Evolutionary conservation across 306 rosid species (phyloP).

Genomic region (Begonia peltatifolia): DNA sequence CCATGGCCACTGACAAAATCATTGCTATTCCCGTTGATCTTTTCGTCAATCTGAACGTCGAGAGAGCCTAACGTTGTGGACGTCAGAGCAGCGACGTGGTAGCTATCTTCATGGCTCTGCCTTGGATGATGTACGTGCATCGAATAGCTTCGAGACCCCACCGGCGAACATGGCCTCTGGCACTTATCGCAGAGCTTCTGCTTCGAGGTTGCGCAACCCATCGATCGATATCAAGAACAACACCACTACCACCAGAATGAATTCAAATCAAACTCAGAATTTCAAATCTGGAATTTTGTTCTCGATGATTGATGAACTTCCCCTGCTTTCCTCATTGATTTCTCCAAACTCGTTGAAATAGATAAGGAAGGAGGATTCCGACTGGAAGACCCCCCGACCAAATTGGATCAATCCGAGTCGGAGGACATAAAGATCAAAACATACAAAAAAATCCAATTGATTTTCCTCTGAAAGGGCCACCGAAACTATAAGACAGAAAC

Average conservation of each 20-base stretch:
- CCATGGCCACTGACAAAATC: background rate
- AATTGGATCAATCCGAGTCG: background rate
- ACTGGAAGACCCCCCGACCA: background rate
- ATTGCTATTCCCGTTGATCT: background rate
- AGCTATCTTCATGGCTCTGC: conserved; percentile 30
- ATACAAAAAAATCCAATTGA: no score
- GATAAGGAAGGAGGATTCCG: background rate
- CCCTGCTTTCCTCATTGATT: no score
- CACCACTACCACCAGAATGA: background rate
- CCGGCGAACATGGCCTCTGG: conserved; percentile 34
- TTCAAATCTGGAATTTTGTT: no score
- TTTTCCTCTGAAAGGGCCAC: no score
- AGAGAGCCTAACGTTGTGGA: conserved; percentile 71
- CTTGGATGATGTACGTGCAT: conserved; percentile 64
- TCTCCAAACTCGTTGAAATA: background rate
- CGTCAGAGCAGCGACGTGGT: conserved; percentile 65
- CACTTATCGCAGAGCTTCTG: conserved; percentile 63
- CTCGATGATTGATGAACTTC: no score
- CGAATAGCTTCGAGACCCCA: conserved; percentile 47
- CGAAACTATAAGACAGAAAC: no score
- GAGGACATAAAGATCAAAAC: no score
- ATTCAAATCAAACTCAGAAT: background rate
- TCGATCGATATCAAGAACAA: conserved; percentile 3
- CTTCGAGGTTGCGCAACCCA: conserved; percentile 92
- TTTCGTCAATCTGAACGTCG: background rate